Percentiles rank a stretch among this genome's conserved stretches.
Evolutionary conservation across 768 basidiomycete genomes (phyloP).

Genomic region (Leccinum ochraceum): DNA sequence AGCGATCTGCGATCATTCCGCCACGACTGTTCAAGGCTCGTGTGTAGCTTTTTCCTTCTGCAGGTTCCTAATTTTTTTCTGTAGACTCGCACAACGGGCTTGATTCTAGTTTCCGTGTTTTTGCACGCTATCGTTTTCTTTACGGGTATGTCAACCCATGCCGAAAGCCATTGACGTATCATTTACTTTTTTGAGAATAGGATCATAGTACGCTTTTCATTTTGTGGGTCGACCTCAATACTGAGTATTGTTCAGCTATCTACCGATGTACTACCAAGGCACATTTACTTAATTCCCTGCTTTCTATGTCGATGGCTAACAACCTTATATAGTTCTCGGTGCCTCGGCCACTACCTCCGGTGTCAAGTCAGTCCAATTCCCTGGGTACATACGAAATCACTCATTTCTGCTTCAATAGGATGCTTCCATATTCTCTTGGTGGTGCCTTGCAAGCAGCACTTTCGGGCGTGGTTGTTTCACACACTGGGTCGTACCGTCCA

Average conservation of each 20-base stretch:
- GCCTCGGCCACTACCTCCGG: conserved; percentile 36
- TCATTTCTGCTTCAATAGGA: conserved; percentile 24
- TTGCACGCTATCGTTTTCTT: conserved; percentile 38
- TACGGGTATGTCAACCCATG: conserved; percentile 21
- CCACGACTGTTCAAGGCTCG: conserved; percentile 39
- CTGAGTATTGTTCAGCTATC: conserved; percentile 29
- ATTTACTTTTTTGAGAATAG: conserved; percentile 14
- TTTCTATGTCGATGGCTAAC: not conserved
- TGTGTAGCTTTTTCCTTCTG: not conserved
- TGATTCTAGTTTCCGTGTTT: conserved; percentile 34
- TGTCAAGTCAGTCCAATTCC: conserved; percentile 24
- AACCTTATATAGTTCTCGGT: conserved; percentile 32
- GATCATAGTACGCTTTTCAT: conserved; percentile 26
- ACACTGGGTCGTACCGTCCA: conserved; percentile 32
- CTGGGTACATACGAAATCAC: not conserved
- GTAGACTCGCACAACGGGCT: conserved; percentile 40
- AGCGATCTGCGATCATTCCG: conserved; percentile 39
- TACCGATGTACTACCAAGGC: conserved; percentile 44
- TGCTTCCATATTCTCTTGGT: conserved; percentile 37
- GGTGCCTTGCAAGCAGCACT: conserved; percentile 19
- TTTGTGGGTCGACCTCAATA: not conserved
- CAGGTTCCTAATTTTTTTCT: conserved; percentile 1
- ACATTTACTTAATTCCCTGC: not conserved
- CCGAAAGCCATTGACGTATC: not conserved
- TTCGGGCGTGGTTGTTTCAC: conserved; percentile 29